Evolutionary conservation across 805 yeast species (phyloP).

Genomic region (Cyberlindnera petersonii): DNA sequence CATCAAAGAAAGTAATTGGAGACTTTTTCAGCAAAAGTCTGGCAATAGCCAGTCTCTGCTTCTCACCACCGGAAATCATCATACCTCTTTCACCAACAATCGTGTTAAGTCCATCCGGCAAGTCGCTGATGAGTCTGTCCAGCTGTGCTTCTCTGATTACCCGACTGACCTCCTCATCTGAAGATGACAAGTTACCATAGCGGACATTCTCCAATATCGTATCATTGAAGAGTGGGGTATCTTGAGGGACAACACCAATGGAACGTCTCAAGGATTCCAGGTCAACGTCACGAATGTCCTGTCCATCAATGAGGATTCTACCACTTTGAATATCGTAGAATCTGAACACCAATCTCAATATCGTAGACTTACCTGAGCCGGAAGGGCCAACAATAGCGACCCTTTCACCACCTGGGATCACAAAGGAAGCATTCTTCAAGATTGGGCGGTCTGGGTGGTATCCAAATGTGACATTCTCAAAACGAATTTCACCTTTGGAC

Average conservation of each 20-base stretch:
- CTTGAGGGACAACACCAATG: conserved; percentile 96
- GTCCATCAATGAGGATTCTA: conserved; percentile 80
- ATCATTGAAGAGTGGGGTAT: conserved; percentile 92
- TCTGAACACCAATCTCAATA: conserved; percentile 77
- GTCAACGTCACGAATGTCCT: conserved; percentile 72
- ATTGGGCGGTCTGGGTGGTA: conserved; percentile 88
- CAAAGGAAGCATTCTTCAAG: conserved; percentile 71
- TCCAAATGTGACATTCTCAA: conserved; percentile 91
- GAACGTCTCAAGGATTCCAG: conserved; percentile 68
- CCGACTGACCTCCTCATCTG: conserved; percentile 62
- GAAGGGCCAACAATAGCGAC: conserved; percentile 96
- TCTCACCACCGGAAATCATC: conserved; percentile 99
- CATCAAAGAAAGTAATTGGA: conserved; percentile 92
- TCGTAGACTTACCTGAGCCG: conserved; percentile 93
- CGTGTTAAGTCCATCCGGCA: conserved; percentile 84
- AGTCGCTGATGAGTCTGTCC: conserved; percentile 52
- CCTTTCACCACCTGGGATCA: conserved; percentile 84
- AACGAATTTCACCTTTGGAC: conserved; percentile 59
- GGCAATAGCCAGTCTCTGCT: conserved; percentile 92
- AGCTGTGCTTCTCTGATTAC: conserved; percentile 72
- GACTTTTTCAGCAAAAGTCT: conserved; percentile 81
- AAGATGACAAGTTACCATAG: conserved; percentile 74
- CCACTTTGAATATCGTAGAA: conserved; percentile 84
- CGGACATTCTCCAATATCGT: conserved; percentile 82
- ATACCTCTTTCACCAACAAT: conserved; percentile 96